Evolutionary conservation across 1,284 basidiomycete genomes (phyloP), one percentile per base, ranked within the genome.

Genomic region (Moesziomyces antarcticus): DNA sequence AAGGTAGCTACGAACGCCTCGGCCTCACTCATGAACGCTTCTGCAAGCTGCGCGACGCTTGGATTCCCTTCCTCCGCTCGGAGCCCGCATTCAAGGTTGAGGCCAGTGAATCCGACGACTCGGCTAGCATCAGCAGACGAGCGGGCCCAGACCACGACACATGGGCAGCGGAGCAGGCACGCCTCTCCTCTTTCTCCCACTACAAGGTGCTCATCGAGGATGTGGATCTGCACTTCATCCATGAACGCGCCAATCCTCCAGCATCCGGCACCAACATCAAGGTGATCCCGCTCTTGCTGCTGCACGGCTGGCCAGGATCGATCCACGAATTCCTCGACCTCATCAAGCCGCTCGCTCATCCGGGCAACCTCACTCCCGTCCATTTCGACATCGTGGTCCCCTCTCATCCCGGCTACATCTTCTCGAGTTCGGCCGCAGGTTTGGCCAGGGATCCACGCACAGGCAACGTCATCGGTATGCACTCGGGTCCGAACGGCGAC

Each of bases 311-410:
- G 82, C 82, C 82, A 0, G 73, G 73, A 1, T 73, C 71, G 1
- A 70, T 78, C 35, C 64, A 81, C 53, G 84, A 85, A 50, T 84
- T 83, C 43, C 37, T 78, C 41, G 68, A 81, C 3, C 61, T 75
- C 11, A 75, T 83, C 63, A 79, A 80, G 56, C 60, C 79, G 20
- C 78, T 85, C 9, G 80, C 77, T 0, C 59, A 71, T 21, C 83
- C 84, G 0, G 76, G 75, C 18, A 68, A 64, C 21, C 25, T 65
- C 42, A 60, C 57, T 24, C 60, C 54, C 0, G 35, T 62, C 3
- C 66, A 65, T 27, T 85, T 85, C 46, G 75, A 84, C 50, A 75
- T 84, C 13, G 73, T 85, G 21, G 76, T 79, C 3, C 82, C 84
- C 2, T 82, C 76, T 27, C 72, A 81, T 43, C 77, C 82, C 0